Evolutionary conservation across 1,284 basidiomycete genomes (phyloP).

Genomic region (Ganoderma boninense): DNA sequence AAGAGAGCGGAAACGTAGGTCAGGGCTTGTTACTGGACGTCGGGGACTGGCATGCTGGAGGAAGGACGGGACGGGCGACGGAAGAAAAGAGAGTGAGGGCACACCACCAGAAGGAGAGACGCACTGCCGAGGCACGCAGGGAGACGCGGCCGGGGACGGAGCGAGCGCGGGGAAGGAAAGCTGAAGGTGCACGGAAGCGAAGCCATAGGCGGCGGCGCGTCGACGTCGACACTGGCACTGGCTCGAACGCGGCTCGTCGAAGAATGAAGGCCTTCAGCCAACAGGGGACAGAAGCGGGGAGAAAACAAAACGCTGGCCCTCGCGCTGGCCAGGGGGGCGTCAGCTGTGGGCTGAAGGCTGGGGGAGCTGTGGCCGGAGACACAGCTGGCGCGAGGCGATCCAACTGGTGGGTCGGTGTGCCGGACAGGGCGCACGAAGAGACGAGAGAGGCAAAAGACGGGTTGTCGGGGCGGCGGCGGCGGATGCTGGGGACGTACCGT

Average conservation of each 20-base stretch:
- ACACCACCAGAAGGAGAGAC: slow-evolving; percentile 25
- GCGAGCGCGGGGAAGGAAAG: slow-evolving; percentile 19
- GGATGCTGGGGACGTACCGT: slow-evolving; percentile 85
- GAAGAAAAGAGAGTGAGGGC: slow-evolving; percentile 28
- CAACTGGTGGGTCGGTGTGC: slow-evolving; percentile 41
- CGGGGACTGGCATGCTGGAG: slow-evolving; percentile 37
- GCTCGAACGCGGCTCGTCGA: slow-evolving; percentile 25
- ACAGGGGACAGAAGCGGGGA: slow-evolving; percentile 36
- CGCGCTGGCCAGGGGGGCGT: slow-evolving; percentile 26
- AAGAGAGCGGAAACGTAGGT: slow-evolving; percentile 40
- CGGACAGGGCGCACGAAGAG: slow-evolving; percentile 41
- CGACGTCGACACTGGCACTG: slow-evolving; percentile 29
- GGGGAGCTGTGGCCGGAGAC: slow-evolving; percentile 23
- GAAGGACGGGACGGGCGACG: slow-evolving; percentile 34
- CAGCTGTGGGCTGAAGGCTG: slow-evolving; percentile 39
- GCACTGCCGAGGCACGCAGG: slow-evolving; percentile 25
- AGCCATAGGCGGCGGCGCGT: slow-evolving; percentile 24
- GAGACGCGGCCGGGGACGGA: slow-evolving; percentile 20
- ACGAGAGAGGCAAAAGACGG: slow-evolving; percentile 41
- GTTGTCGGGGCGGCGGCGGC: slow-evolving; percentile 52
- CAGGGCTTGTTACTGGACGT: slow-evolving; percentile 44
- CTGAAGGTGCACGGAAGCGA: slow-evolving; percentile 20
- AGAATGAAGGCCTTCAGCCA: slow-evolving; percentile 43
- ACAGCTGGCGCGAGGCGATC: slow-evolving; percentile 25
- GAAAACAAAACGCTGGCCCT: slow-evolving; percentile 19